A percentile compares a stretch with the other conserved stretches of the same genome.
Conservation (phyloP, 352 stramenopile species). For the Phytophthora foliorum region DNA sequence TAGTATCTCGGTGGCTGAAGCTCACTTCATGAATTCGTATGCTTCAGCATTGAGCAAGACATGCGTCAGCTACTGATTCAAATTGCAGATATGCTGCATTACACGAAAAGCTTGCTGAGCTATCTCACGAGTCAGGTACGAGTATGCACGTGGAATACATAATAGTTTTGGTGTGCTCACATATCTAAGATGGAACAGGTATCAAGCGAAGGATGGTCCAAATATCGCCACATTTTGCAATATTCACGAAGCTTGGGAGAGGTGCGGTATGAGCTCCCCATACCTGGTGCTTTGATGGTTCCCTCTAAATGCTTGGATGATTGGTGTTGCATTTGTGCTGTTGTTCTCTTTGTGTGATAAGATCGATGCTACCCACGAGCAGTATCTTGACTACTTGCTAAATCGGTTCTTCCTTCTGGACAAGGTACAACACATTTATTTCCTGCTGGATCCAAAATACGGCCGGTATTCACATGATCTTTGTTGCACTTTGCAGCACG, state of each 20-base stretch:
- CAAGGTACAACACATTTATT: conserved; percentile 51
- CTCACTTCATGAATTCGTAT: neutral
- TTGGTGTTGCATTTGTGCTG: neutral
- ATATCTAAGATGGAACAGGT: conserved; percentile 27
- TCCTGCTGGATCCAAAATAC: neutral
- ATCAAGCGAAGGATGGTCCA: conserved; percentile 36
- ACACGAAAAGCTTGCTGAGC: conserved; percentile 69
- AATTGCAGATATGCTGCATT: conserved; percentile 81
- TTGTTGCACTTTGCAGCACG: conserved; percentile 43
- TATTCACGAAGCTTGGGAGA: conserved; percentile 39
- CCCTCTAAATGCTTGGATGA: neutral
- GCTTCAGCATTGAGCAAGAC: conserved; percentile 49
- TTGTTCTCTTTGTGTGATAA: conserved; percentile 17
- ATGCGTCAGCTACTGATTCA: conserved; percentile 58
- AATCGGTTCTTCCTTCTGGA: conserved; percentile 78
- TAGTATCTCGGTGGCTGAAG: neutral
- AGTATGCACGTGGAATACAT: conserved; percentile 10
- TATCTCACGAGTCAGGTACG: conserved; percentile 78
- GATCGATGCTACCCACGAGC: conserved; percentile 71
- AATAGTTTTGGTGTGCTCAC: conserved; percentile 5
- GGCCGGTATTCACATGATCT: conserved; percentile 3
- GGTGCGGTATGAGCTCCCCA: conserved; percentile 18
- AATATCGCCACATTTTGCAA: conserved; percentile 23
- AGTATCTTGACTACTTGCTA: conserved; percentile 70
- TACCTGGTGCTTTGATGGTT: neutral